Conservation (phyloP, 2,329 filamentous ascomycete species). For the Neurospora crassa region DNA sequence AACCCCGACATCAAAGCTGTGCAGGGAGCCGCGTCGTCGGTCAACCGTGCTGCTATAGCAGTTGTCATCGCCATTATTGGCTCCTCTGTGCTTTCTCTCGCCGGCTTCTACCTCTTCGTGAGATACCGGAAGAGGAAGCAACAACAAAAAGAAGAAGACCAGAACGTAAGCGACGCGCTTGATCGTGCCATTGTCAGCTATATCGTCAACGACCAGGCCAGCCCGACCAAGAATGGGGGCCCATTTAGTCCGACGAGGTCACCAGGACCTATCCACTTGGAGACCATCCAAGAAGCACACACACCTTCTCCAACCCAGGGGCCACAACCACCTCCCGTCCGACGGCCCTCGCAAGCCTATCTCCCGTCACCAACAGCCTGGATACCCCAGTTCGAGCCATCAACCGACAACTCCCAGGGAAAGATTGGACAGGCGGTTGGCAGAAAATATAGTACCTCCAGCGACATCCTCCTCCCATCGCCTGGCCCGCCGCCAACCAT, state of each 20-base stretch:
- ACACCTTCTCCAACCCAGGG: background rate
- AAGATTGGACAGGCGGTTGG: background rate
- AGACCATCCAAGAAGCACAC: background rate
- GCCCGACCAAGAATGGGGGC: background rate
- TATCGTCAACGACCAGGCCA: conserved; percentile 13
- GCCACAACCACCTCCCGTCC: background rate
- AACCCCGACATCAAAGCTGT: conserved; percentile 3
- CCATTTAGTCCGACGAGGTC: background rate
- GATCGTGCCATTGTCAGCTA: conserved; percentile 17
- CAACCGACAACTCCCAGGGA: background rate
- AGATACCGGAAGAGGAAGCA: conserved; percentile 10
- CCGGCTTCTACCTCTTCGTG: conserved; percentile 19
- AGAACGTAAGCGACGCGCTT: conserved; percentile 12
- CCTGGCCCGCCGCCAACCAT: conserved; percentile 1
- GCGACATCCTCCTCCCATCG: background rate
- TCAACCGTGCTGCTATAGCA: conserved; percentile 22
- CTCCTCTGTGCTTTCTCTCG: conserved; percentile 24
- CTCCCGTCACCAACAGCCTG: background rate
- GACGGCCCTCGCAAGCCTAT: background rate
- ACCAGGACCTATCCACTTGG: background rate
- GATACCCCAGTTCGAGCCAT: background rate
- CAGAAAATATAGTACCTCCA: background rate
- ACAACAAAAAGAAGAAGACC: conserved; percentile 11
- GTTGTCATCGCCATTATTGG: conserved; percentile 26
- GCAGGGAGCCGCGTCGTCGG: conserved; percentile 20